These are phyloP conservation scores for Xylaria sp. DNA, from an alignment of 2,329 filamentous ascomycete species.

Conservation along the genomic window DNA sequence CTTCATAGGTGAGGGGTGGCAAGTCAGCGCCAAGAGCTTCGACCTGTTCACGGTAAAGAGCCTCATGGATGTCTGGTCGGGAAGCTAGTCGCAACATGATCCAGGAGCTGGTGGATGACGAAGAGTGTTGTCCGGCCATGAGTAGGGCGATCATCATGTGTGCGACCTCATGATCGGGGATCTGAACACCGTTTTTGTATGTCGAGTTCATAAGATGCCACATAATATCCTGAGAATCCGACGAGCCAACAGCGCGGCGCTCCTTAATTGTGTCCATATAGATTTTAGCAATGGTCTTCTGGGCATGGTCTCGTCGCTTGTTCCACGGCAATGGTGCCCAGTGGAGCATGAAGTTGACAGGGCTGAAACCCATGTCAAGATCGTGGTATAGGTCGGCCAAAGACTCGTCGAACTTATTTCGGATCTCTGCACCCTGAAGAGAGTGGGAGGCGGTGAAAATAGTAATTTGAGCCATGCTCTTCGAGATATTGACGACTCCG, in stretches of 20 bases:
- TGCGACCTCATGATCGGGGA: conserved; percentile 87
- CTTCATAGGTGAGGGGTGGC: conserved; percentile 79
- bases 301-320: conserved; percentile 80
- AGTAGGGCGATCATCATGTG: conserved; percentile 95
- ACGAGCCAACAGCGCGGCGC: conserved; percentile 66
- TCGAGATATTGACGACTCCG: conserved; percentile 77
- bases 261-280: conserved; percentile 86
- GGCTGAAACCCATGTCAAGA: conserved; percentile 88
- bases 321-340: conserved; percentile 93
- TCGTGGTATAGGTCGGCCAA: conserved; percentile 89
- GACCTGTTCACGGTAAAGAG: conserved; percentile 85
- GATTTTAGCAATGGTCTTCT: conserved; percentile 81
- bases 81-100: conserved; percentile 84
- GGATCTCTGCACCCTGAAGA: conserved; percentile 85
- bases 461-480: conserved; percentile 85
- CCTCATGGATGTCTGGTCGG: conserved; percentile 80
- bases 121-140: conserved; percentile 93
- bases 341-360: conserved; percentile 90
- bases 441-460: conserved; percentile 90
- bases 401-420: conserved; percentile 80
- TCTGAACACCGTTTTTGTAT: conserved; percentile 82
- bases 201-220: conserved; percentile 87
- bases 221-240: conserved; percentile 80
- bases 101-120: conserved; percentile 85
- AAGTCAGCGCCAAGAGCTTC: conserved; percentile 77